phyloP scores from a whole-genome alignment of 148 eudicot species.

The Rhododendron ferrugineum region DNA sequence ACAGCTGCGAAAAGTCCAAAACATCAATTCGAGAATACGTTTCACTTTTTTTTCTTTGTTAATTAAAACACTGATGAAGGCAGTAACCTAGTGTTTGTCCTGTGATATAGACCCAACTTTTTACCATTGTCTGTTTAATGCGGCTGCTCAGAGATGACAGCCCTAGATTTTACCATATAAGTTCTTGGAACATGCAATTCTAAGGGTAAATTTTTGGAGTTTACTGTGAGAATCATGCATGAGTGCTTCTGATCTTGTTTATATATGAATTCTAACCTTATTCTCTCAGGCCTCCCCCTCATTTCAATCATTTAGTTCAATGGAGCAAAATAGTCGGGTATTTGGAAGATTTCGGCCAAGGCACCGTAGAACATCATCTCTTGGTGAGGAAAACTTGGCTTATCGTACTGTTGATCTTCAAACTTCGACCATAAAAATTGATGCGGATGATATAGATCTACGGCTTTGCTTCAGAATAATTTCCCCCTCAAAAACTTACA shows the following conservation, averaged over 20 bases:
- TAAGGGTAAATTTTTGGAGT: neutral
- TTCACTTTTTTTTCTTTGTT: neutral
- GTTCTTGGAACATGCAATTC: neutral
- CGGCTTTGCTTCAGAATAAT: conserved; percentile 92
- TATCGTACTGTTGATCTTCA: conserved; percentile 74
- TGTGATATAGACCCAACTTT: neutral
- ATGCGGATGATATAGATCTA: conserved; percentile 86
- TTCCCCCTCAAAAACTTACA: conserved; percentile 79
- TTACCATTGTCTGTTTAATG: neutral
- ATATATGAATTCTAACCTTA: neutral
- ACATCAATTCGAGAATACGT: neutral
- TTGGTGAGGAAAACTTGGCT: conserved; percentile 60
- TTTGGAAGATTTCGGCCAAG: conserved; percentile 79
- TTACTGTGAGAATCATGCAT: neutral
- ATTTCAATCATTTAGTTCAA: conserved; percentile 33
- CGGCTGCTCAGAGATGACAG: neutral
- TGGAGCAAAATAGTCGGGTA: conserved; percentile 58
- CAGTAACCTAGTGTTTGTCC: neutral
- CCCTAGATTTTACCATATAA: neutral
- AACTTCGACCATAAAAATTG: conserved; percentile 78
- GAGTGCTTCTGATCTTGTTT: neutral
- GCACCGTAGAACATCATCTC: conserved; percentile 56
- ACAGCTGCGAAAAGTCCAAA: neutral
- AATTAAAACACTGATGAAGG: neutral
- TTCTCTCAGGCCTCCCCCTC: conserved; percentile 55